Conservation (phyloP, 192 early-diverging fungal species). For the Coemansia nantahalensis region DNA sequence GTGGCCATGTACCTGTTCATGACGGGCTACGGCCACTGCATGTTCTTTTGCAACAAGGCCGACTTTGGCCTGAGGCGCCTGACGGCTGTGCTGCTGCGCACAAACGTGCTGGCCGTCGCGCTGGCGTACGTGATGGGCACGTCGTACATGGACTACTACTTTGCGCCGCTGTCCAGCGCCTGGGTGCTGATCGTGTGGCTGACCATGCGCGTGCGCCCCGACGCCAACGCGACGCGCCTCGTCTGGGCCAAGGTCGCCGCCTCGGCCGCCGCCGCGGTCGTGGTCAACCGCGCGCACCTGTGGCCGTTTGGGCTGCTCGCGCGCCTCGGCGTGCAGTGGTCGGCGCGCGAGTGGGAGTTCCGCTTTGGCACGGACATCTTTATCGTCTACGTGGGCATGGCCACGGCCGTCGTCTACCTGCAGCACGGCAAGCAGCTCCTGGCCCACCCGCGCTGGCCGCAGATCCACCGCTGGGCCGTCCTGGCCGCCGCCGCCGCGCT, state of each 20-base stretch:
- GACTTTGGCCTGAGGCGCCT: constrained; percentile 67
- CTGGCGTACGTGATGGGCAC: constrained; percentile 68
- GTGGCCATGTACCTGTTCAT: constrained; percentile 79
- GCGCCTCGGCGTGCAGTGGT: constrained; percentile 58
- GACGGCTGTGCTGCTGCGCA: constrained; percentile 59
- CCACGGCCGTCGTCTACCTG: constrained; percentile 55
- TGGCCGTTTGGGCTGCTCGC: constrained; percentile 45
- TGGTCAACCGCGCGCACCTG: constrained; percentile 24
- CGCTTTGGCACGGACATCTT: constrained; percentile 65
- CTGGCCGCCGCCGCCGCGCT: constrained; percentile 42
- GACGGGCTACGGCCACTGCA: constrained; percentile 79
- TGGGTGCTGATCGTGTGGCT: constrained; percentile 68
- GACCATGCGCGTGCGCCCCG: constrained; percentile 59
- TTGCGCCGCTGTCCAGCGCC: constrained; percentile 69
- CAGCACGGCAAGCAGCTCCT: constrained; percentile 39
- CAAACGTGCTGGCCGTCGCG: constrained; percentile 65
- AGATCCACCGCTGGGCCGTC: constrained; percentile 32
- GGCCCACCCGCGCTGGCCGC: constrained; percentile 40
- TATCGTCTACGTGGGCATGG: constrained; percentile 69
- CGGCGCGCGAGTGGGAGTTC: constrained; percentile 68
- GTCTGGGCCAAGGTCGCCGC: constrained; percentile 57
- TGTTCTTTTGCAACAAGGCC: constrained; percentile 66
- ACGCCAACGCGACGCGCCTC: constrained; percentile 50
- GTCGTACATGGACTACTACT: constrained; percentile 75
- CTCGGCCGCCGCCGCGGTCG: constrained; percentile 16